These are phyloP conservation scores for Aspergillus intermedius DNA, from an alignment of 2,329 filamentous ascomycete species.

Conservation along the genomic window DNA sequence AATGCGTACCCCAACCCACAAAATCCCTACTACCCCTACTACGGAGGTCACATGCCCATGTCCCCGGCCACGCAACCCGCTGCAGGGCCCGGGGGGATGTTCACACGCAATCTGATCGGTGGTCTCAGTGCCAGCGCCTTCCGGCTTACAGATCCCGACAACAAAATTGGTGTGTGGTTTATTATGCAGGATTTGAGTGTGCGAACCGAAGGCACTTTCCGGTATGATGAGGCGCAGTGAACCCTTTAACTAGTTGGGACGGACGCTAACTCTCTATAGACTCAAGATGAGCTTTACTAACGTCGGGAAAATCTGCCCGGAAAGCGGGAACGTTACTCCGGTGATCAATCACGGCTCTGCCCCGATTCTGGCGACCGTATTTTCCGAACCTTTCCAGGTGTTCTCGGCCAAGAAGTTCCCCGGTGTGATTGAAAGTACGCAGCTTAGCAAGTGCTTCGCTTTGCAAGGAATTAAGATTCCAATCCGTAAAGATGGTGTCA, in stretches of 20 bases:
- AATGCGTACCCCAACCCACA: constrained; percentile 28
- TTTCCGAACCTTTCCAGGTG: constrained; percentile 85
- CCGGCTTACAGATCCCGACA: constrained; percentile 68
- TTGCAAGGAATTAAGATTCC: constrained; percentile 94
- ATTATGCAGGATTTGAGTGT: constrained; percentile 93
- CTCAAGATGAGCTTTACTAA: constrained; percentile 76
- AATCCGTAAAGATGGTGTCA: constrained; percentile 76
- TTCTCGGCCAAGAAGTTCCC: constrained; percentile 98
- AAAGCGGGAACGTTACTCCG: constrained; percentile 34
- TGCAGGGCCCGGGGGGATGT: constrained; percentile 68
- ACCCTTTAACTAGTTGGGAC: not conserved
- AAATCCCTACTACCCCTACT: constrained; percentile 28
- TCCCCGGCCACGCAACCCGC: constrained; percentile 31
- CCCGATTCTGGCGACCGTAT: constrained; percentile 75
- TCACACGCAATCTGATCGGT: constrained; percentile 89
- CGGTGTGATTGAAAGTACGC: constrained; percentile 89
- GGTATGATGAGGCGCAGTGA: constrained; percentile 49
- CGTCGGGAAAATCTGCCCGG: constrained; percentile 52
- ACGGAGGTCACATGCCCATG: constrained; percentile 29
- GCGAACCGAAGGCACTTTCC: constrained; percentile 81
- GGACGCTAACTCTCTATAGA: constrained; percentile 28
- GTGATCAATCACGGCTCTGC: constrained; percentile 67
- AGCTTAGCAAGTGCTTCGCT: constrained; percentile 86
- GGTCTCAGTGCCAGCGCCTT: constrained; percentile 85
- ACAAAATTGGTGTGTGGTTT: constrained; percentile 91